Percentiles rank a stretch among this genome's conserved stretches.
Evolutionary conservation across 164 flowering plant species (phyloP).

Genomic region (Vitis cinerea): DNA sequence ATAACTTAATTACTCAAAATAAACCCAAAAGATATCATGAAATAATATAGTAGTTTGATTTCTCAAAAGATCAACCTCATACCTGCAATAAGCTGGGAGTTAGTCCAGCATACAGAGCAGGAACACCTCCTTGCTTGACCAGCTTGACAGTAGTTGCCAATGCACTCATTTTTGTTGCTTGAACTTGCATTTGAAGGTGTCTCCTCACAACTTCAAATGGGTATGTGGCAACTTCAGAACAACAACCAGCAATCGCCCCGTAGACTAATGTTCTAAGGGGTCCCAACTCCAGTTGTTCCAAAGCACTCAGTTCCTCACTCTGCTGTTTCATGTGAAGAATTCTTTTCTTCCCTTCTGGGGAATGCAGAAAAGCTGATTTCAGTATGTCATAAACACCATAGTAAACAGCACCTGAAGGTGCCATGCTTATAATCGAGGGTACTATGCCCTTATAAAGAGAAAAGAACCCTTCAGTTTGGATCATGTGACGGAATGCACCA

Average conservation of each 20-base stretch:
- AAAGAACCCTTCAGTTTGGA: slow-evolving; percentile 84
- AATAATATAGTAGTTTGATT: neutral
- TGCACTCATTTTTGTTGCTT: slow-evolving; percentile 59
- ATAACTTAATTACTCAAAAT: too few species aligned
- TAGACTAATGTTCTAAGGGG: slow-evolving; percentile 75
- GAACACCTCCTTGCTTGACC: slow-evolving; percentile 77
- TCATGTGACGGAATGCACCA: slow-evolving; percentile 74
- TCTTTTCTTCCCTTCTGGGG: slow-evolving; percentile 84
- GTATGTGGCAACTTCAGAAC: slow-evolving; percentile 93
- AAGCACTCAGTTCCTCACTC: slow-evolving; percentile 66
- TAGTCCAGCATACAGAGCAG: slow-evolving; percentile 74
- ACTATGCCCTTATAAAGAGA: slow-evolving; percentile 87
- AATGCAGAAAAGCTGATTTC: slow-evolving; percentile 81
- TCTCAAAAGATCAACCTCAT: neutral
- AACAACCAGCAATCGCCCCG: slow-evolving; percentile 95
- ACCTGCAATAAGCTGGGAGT: slow-evolving; percentile 37
- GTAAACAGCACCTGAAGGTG: slow-evolving; percentile 93
- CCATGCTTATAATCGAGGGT: slow-evolving; percentile 89
- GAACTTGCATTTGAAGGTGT: slow-evolving; percentile 85
- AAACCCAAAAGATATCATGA: too few species aligned
- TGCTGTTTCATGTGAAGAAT: slow-evolving; percentile 48
- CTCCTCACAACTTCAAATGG: slow-evolving; percentile 95
- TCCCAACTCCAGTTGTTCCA: slow-evolving; percentile 87
- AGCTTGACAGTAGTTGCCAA: slow-evolving; percentile 61
- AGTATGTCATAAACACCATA: slow-evolving; percentile 89